Conservation (phyloP, 345 rosid genomes). For the Mercurialis annua region DNA sequence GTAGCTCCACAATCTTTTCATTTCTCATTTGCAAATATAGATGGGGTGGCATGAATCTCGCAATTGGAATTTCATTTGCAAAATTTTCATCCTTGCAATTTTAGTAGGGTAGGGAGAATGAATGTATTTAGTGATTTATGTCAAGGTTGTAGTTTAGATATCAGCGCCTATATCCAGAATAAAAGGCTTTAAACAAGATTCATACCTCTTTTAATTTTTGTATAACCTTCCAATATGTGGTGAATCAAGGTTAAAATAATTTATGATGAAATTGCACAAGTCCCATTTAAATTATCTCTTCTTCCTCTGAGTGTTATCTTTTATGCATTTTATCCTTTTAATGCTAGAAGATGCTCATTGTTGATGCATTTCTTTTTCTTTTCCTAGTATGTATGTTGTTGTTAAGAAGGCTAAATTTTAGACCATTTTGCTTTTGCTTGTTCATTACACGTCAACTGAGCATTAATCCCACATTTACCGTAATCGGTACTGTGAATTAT, state of each 20-base stretch:
- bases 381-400: not conserved
- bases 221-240: not conserved
- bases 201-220: not conserved
- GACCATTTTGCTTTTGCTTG: not conserved
- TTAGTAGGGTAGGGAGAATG: not conserved
- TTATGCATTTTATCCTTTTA: not conserved
- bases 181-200: not conserved
- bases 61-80: conserved; percentile 10
- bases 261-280: not conserved
- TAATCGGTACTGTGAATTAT: not conserved
- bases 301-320: not conserved
- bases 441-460: not conserved
- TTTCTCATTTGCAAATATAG: not conserved
- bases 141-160: not conserved
- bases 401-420: not conserved
- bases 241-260: not conserved
- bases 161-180: not conserved
- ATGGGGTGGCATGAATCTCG: not conserved
- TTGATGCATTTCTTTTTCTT: not conserved
- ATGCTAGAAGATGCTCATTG: not conserved
- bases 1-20: conserved; percentile 31
- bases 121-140: conserved; percentile 7
- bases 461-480: not conserved
- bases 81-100: not conserved
- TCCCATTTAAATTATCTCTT: not conserved